Base-by-base conservation (phyloP, 352 stramenopile species). In the Globisporangium parvum region DNA sequence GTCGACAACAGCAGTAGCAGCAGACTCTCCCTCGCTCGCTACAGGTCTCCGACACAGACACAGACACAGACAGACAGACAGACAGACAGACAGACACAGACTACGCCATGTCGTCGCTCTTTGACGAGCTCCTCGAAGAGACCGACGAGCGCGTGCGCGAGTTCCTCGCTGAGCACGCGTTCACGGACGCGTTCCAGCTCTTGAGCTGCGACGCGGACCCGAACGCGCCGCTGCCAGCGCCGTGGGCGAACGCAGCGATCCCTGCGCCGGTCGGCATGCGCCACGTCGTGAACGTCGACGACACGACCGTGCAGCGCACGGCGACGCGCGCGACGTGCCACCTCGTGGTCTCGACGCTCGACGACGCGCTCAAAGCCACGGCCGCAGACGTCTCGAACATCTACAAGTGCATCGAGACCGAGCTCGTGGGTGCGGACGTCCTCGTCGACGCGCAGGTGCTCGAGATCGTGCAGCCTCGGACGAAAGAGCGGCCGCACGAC, bases 371-470 rank as follows among this genome's bases (percentile, higher is more conserved):
- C 62, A 72, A 73, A 15, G 75, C 79, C 12, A 66, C 86, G 21
- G 66, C 76, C 31, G 70, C 76, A 18, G 79, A 89, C 59, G 69
- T 70, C 26, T 75, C 73, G 9, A 69, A 57, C 57, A 71, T 71
- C 47, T 87, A 77, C 64, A 63, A 69, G 0, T 68, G 68, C 48
- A 69, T 87, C 18, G 76, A 89, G 65, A 77, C 66, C 12, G 75
- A 85, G 28, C 57, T 89, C 50, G 68, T 82, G 35, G 73, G 75
- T 8, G 63, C 71, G 0, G 72, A 85, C 26, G 46, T 87, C 37
- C 65, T 93, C 11, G 69, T 88, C 26, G 78, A 89, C 55, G 82
- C 77, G 6, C 60, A 79, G 23, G 80, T 92, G 18, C 65, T 93
- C 24, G 79, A 91, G 56, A 85, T 76, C 41, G 65, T 93, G 26